Percentiles rank a stretch among this genome's conserved stretches.
These are phyloP conservation scores for Russula abietina DNA, from an alignment of 768 basidiomycete genomes.

Conservation along the genomic window DNA sequence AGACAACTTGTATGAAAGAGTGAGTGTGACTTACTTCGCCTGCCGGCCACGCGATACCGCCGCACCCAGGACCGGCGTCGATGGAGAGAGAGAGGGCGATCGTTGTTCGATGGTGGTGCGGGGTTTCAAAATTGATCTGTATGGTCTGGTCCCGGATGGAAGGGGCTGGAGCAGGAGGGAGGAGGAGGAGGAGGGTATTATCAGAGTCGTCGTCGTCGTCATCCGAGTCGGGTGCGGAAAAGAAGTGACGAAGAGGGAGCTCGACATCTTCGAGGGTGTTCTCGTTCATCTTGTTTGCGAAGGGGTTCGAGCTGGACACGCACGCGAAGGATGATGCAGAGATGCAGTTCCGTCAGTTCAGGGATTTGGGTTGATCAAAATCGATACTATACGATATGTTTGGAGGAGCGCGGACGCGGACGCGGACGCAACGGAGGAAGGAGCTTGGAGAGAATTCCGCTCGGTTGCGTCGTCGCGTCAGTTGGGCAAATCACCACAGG, in stretches of 20 bases:
- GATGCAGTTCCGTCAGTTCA: too few species aligned
- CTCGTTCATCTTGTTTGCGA: constrained; percentile 39
- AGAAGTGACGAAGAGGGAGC: constrained; percentile 59
- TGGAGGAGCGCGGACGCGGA: too few species aligned
- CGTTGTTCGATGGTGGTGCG: constrained; percentile 7
- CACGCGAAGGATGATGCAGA: not conserved
- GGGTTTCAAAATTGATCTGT: constrained; percentile 36
- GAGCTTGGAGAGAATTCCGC: not conserved
- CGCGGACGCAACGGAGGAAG: not conserved
- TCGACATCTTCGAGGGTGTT: constrained; percentile 47
- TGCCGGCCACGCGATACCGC: constrained; percentile 89
- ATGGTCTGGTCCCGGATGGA: constrained; percentile 46
- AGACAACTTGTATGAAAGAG: not conserved
- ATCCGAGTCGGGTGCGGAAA: constrained; percentile 27
- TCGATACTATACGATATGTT: too few species aligned
- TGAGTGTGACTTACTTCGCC: constrained; percentile 68
- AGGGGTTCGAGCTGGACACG: constrained; percentile 24
- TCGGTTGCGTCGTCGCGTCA: constrained; percentile 2
- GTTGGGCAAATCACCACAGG: not conserved
- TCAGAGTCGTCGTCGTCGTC: constrained; percentile 25
- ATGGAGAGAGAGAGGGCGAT: constrained; percentile 51
- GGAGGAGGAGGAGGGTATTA: too few species aligned
- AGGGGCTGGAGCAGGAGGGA: constrained; percentile 47
- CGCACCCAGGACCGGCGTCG: constrained; percentile 83
- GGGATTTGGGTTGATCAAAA: not conserved